Percentiles rank a stretch among this genome's conserved stretches.
Evolutionary conservation across 257 asterid genomes (phyloP).

Genomic region (Scutellaria minor): DNA sequence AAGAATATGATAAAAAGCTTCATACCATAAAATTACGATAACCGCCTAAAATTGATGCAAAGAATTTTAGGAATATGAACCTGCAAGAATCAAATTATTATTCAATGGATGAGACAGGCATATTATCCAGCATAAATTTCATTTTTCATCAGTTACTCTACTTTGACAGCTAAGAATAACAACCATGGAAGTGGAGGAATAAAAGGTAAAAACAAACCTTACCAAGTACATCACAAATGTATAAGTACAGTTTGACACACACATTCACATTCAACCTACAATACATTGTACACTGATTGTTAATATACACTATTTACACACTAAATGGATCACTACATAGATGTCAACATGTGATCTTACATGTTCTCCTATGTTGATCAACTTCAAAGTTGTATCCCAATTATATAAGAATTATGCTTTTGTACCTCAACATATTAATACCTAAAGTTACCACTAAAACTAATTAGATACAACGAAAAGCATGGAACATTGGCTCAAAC

Average conservation of each 20-base stretch:
- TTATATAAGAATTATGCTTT: neutral
- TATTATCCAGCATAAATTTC: constrained; percentile 15
- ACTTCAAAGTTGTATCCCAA: neutral
- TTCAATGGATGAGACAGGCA: constrained; percentile 28
- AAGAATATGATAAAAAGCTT: constrained; percentile 47
- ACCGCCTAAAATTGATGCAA: constrained; percentile 94
- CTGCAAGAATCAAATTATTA: constrained; percentile 57
- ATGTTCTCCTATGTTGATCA: neutral
- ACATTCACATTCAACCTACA: constrained; percentile 14
- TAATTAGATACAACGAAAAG: constrained; percentile 1
- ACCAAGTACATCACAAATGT: neutral
- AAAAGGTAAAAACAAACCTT: neutral
- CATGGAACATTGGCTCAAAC: constrained; percentile 1
- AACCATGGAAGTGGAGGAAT: constrained; percentile 10
- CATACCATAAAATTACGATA: constrained; percentile 95
- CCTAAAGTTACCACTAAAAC: constrained; percentile 17
- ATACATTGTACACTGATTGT: neutral
- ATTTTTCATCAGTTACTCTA: constrained; percentile 31
- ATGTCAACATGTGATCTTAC: neutral
- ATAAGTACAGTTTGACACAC: neutral
- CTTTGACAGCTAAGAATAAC: constrained; percentile 20
- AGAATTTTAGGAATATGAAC: constrained; percentile 83
- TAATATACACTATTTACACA: neutral
- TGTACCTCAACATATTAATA: constrained; percentile 1
- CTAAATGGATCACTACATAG: constrained; percentile 1